Evolutionary conservation across 2,329 filamentous ascomycete species (phyloP), one percentile per base, ranked within the genome.

Genomic region (Leptoxyphium fumago): DNA sequence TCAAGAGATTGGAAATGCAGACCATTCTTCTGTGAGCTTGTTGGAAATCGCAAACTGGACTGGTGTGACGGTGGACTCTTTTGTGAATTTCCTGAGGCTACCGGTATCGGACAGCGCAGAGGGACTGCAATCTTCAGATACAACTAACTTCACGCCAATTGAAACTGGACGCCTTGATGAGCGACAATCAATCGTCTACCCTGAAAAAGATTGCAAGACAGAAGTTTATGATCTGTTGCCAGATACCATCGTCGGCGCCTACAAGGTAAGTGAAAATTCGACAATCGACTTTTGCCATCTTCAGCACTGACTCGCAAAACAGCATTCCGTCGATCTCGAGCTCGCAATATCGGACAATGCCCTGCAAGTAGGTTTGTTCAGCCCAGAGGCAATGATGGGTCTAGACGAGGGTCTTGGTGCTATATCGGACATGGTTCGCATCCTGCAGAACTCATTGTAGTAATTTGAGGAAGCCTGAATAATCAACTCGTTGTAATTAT

Each of bases 1-100:
- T 0, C 66, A 73, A 30, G 58, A 66, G 3, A 80, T 94, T 30
- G 72, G 70, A 15, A 69, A 52, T 21, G 61, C 63, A 2, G 71
- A 68, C 40, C 77, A 77, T 55, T 71, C 74, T 0, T 66, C 66
- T 1, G 77, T 77, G 0, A 77, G 77, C 1, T 64, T 94, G 1
- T 76, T 75, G 64, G 80, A 94, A 58, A 79, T 94, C 32, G 62
- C 69, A 15, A 61, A 70, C 13, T 94, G 86, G 86, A 89, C 84
- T 0, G 82, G 81, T 0, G 63, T 86, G 2, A 67, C 62, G 43
- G 61, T 94, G 1, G 74, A 83, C 52, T 78, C 74, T 0, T 89
- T 84, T 63, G 77, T 94, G 53, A 95, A 95, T 59, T 91, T 94
- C 50, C 61, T 94, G 14, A 77, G 70, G 42, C 60, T 78, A 5